Evolutionary conservation across 352 stramenopile genomes (phyloP), one percentile per base, ranked within the genome.

Genomic region (Blastocystis hominis): DNA sequence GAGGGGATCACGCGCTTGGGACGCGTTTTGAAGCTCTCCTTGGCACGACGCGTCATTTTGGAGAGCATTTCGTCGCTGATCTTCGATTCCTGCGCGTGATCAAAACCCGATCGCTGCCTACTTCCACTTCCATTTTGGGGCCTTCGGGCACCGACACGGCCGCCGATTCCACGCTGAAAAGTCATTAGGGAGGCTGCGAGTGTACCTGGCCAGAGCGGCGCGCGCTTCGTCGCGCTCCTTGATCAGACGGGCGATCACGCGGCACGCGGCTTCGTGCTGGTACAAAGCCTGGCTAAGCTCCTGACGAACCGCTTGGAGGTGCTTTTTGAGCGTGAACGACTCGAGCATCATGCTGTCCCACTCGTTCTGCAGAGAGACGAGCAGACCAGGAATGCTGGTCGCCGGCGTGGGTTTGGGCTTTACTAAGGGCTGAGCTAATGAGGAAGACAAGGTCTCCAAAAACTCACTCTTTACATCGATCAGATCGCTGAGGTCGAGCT

Each of bases 231-330:
- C 92, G 20, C 91, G 89, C 89, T 94, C 95, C 40, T 90, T 91
- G 63, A 94, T 93, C 6, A 98, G 86, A 17, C 95, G 91, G 34
- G 95, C 95, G 86, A 98, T 96, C 34, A 98, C 95, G 84, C 95
- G 92, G 70, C 96, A 95, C 7, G 95, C 95, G 5, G 95, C 95
- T 90, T 98, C 95, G 89, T 98, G 95, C 91, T 98, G 95, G 91
- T 98, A 98, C 72, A 98, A 90, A 20, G 95, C 94, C 69, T 96
- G 93, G 69, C 91, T 95, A 5, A 98, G 91, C 89, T 98, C 95
- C 77, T 94, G 91, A 56, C 94, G 93, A n/a, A 95, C 97, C 86
- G 97, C 94, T 89, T 97, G 93, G 36, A 98, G 86, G 78, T 96
- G 93, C 89, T 96, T 93, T 76, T 96, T 94, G 10, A 97, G 93